Conservation (phyloP, 2,329 filamentous ascomycete species). For the Fonsecaea monophora region DNA sequence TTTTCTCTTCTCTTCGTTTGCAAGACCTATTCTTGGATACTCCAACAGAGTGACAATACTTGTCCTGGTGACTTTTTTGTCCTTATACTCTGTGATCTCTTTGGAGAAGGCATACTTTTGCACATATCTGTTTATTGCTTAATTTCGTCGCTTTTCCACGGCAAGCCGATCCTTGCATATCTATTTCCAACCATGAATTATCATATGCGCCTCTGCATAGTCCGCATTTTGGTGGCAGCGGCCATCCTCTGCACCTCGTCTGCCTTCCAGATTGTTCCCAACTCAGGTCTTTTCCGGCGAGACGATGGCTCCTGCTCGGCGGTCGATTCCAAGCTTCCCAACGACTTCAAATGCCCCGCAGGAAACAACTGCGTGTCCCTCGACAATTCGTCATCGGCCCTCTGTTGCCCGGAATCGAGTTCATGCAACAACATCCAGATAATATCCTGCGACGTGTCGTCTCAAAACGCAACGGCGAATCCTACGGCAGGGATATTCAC, state of each 20-base stretch:
- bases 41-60: conserved; percentile 17
- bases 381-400: conserved; percentile 50
- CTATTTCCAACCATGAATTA: conserved; percentile 22
- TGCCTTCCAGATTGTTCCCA: conserved; percentile 20
- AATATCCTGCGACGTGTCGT: conserved; percentile 52
- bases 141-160: conserved; percentile 15
- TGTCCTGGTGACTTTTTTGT: conserved; percentile 25
- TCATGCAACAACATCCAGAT: conserved; percentile 51
- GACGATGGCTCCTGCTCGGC: conserved; percentile 43
- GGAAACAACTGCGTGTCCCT: conserved; percentile 51
- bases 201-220: conserved; percentile 11
- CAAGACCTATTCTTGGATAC: conserved; percentile 27
- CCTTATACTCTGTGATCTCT: conserved; percentile 26
- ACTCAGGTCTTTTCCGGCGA: conserved; percentile 20
- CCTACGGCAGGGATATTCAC: conserved; percentile 51
- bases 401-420: conserved; percentile 55
- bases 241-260: conserved; percentile 22
- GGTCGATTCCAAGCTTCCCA: conserved; percentile 47
- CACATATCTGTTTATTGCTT: conserved; percentile 21
- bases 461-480: conserved; percentile 50
- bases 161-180: conserved; percentile 10
- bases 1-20: conserved; percentile 23
- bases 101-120: conserved; percentile 13
- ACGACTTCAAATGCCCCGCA: conserved; percentile 53
- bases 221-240: conserved; percentile 16